Percentiles rank a stretch among this genome's conserved stretches.
phyloP scores from a whole-genome alignment of 2,329 filamentous ascomycete species.

The Pezicula rhizophila region DNA sequence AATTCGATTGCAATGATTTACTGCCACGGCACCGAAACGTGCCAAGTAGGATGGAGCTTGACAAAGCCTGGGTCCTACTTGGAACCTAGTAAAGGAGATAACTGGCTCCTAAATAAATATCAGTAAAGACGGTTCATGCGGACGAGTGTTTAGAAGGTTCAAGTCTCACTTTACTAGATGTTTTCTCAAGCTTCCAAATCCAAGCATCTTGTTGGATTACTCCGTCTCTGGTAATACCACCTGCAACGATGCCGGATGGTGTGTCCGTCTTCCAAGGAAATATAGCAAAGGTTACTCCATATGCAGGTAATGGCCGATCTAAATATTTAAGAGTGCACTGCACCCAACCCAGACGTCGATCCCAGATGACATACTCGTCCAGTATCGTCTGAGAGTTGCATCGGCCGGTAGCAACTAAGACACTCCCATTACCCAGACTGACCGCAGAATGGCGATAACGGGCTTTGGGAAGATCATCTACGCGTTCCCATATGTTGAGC shows the following conservation, averaged over 20 bases:
- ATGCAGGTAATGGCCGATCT: constrained; percentile 9
- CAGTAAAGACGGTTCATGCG: no score
- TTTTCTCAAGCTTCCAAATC: constrained; percentile 50
- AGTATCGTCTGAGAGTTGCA: constrained; percentile 20
- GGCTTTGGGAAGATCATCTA: constrained; percentile 60
- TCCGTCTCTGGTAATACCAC: constrained; percentile 64
- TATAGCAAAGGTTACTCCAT: constrained; percentile 16
- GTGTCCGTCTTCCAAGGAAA: constrained; percentile 8
- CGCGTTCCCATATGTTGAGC: constrained; percentile 51
- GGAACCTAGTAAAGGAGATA: constrained; percentile 21
- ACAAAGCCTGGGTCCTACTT: not conserved
- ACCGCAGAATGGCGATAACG: constrained; percentile 71
- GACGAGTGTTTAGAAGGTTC: not conserved
- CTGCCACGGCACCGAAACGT: constrained; percentile 38
- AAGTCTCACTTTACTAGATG: constrained; percentile 11
- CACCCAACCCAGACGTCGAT: constrained; percentile 22
- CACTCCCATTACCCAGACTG: constrained; percentile 39
- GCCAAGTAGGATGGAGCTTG: constrained; percentile 4
- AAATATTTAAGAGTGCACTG: constrained; percentile 13
- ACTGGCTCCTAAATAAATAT: constrained; percentile 17
- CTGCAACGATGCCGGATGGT: constrained; percentile 57
- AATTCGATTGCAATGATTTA: constrained; percentile 24
- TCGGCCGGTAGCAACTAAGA: constrained; percentile 33
- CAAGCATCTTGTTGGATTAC: constrained; percentile 57
- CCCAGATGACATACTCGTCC: constrained; percentile 22